Conservation (phyloP, 345 rosid genomes). For the Boechera divaricarpa region DNA sequence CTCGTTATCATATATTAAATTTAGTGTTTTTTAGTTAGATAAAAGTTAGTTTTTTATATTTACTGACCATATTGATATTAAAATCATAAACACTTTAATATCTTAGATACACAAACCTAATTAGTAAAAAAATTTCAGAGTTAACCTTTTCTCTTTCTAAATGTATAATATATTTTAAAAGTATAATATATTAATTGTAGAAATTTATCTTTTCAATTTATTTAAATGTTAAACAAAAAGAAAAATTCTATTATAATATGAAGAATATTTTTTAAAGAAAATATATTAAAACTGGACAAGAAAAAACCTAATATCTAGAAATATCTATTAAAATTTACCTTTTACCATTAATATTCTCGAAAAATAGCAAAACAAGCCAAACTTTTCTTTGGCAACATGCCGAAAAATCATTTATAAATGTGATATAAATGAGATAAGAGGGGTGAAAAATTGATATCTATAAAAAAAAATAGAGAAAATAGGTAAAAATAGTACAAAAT, state of each 20-base stretch:
- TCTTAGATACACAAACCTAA: too few species aligned
- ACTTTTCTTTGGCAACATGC: background rate
- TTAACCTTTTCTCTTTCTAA: background rate
- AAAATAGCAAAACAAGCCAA: conserved; percentile 3
- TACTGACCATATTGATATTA: too few species aligned
- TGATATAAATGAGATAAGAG: background rate
- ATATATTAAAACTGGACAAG: background rate
- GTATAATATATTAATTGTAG: too few species aligned
- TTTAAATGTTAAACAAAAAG: background rate
- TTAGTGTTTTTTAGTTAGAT: background rate
- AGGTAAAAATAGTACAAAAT: too few species aligned
- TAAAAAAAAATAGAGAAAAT: too few species aligned
- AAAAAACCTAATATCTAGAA: conserved; percentile 4
- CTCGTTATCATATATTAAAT: background rate
- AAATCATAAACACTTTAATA: too few species aligned
- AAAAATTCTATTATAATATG: too few species aligned
- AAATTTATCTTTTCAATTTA: too few species aligned
- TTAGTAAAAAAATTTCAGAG: too few species aligned
- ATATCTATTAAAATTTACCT: background rate
- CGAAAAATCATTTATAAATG: background rate
- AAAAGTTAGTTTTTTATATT: too few species aligned
- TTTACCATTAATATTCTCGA: background rate
- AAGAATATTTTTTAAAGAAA: too few species aligned
- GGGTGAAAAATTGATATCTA: background rate
- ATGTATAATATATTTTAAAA: too few species aligned